Base-by-base conservation (phyloP, 2,329 filamentous ascomycete genomes). In the Scortechinia acanthostroma region DNA sequence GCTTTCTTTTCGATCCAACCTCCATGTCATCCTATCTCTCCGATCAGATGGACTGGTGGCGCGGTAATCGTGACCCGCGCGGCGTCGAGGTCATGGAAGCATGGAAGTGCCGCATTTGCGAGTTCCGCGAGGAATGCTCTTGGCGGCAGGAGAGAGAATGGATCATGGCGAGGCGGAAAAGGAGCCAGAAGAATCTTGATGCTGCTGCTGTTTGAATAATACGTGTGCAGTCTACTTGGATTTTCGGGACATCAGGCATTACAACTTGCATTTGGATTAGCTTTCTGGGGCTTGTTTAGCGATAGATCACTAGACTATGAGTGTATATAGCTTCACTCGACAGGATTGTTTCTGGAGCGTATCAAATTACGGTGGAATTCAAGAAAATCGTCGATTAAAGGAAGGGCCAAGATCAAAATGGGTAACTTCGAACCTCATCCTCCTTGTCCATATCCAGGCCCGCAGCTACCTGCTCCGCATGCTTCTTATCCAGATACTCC, bases 401-500 rank as follows among this genome's bases (percentile, higher is more conserved):
- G n/a, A n/a, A n/a, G n/a, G n/a, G n/a, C n/a, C n/a, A n/a, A n/a
- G 22, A 16, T 49, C 43, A 69, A 63, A 64, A 86, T 3, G 86
- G 85, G 69, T 88, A 89, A 46, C 60, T 66, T 46, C 72, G 68
- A 5, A 70, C 62, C 43, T 83, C 76, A 3, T 80, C 77, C 58
- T 86, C 80, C 56, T 68, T 71, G 15, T 70, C 68, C 45, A 83
- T 13, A 48, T 86, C 74, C 52, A 91, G 53, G 0, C 88, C 88
- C 13, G 62, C 64, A n/a, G 70, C 72, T 2, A 91, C 49, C 65
- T 94, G 88, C 64, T 86, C 83, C 59, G 76, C 63, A 63, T 93
- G 86, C 66, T 83, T 86, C 51, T 55, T 55, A 62, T 94, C 88
- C 49, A 94, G 60, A 62, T 83, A 94, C 59, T 88, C 82, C 48